phyloP scores from a whole-genome alignment of 257 asterid genomes.

The Nicotiana tabacum region DNA sequence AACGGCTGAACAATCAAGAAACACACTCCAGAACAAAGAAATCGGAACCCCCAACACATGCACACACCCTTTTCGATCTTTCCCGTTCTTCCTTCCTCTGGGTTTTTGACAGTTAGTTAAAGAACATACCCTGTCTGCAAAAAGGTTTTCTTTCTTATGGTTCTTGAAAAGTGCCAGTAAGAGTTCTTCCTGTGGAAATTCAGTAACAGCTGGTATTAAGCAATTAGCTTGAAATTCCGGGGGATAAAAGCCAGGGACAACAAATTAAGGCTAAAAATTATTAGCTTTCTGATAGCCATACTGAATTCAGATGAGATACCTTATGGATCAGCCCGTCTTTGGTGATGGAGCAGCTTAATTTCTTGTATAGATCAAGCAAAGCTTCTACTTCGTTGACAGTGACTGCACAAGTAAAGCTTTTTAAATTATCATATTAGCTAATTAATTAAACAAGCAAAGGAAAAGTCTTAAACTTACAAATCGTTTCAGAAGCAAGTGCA shows the following conservation, averaged over 20 bases:
- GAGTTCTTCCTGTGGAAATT: conserved; percentile 21
- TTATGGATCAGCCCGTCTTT: conserved; percentile 19
- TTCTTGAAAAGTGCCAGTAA: conserved; percentile 21
- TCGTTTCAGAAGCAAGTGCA: conserved; percentile 24
- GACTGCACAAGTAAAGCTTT: conserved; percentile 4
- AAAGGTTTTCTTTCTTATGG: conserved; percentile 16
- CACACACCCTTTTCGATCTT: no score
- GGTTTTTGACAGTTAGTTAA: not conserved
- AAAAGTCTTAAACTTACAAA: conserved; percentile 8
- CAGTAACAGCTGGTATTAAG: not conserved
- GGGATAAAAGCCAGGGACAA: not conserved
- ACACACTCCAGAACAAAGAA: not conserved
- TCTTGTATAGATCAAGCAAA: conserved; percentile 15
- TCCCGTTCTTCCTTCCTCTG: not conserved
- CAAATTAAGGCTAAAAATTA: not conserved
- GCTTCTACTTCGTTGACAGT: conserved; percentile 19
- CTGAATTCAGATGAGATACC: conserved; percentile 3
- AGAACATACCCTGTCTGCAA: conserved; percentile 19
- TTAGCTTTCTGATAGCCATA: not conserved
- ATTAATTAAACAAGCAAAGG: not conserved
- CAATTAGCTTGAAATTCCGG: not conserved
- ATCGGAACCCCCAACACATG: no score
- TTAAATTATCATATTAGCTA: not conserved
- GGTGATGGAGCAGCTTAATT: conserved; percentile 12
- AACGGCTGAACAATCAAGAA: not conserved